Base-by-base conservation (phyloP, 805 yeast species). In the Brettanomyces naardenensis region DNA sequence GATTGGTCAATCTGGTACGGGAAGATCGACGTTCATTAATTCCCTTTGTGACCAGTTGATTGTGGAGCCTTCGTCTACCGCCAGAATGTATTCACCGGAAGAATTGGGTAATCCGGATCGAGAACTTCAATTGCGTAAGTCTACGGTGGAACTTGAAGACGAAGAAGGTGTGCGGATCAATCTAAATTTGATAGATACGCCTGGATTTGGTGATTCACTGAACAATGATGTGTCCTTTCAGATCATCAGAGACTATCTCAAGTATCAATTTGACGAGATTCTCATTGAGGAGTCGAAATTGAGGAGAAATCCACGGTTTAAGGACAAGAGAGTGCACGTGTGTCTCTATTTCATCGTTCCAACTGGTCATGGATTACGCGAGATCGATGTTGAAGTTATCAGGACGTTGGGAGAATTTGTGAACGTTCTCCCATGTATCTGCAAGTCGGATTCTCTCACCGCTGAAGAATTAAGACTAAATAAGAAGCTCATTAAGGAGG, bases 21-120 rank as follows among this genome's bases (percentile, higher is more conserved):
- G 96, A 14, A 74, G 95, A 57, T 82, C 95, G n/a, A 88, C 95
- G 4, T 81, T 88, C 52, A 85, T 89, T 57, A 88, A 89, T 64
- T 82, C 95, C 27, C 68, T 88, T 38, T 88, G 96, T 64, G 95
- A 84, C 42, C 92, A 88, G 46, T 78, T 82, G 48, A 88, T 88
- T 28, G 90, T 83, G 10, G 86, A 82, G 30, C 69, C 78, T 1
- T 74, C 84, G 2, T 71, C 80, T 22, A 78, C 87, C 11, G 45
- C 43, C 11, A 43, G 44, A 29, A 33, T 42, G 25, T 54, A 54
- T 38, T 38, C 58, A 3, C 59, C 58, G 1, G 61, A 79, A 27
- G 86, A 80, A 46, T 65, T 73, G n/a, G 55, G 53, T 3, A 54
- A 65, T 6, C 59, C 67, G 1, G 74, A 68, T 35, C 61, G 74